Conservation (phyloP, 2,329 filamentous ascomycete species). For the Fonsecaea pugnacius region DNA sequence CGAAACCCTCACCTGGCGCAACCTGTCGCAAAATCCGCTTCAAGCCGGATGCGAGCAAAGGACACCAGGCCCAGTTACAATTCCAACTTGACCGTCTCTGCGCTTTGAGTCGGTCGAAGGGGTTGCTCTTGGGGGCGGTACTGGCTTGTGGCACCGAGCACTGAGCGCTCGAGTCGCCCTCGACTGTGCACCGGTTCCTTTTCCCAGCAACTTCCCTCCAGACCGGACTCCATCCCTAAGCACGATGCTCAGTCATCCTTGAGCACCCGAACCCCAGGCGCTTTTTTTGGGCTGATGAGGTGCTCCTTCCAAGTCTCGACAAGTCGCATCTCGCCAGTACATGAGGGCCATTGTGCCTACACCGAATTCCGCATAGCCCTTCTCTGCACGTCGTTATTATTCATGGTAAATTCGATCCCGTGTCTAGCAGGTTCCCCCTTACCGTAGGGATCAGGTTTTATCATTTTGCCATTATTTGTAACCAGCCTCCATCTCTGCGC, state of each 20-base stretch:
- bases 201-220: background rate
- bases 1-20: conserved; percentile 7
- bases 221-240: background rate
- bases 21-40: conserved; percentile 8
- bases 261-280: background rate
- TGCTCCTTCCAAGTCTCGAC: conserved; percentile 9
- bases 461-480: conserved; percentile 4
- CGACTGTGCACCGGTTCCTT: background rate
- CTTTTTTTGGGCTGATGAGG: background rate
- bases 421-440: background rate
- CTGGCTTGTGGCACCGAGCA: background rate
- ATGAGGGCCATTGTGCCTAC: conserved; percentile 6
- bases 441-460: background rate
- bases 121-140: background rate
- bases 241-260: conserved; percentile 9
- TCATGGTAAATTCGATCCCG: conserved; percentile 5
- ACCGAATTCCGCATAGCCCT: conserved; percentile 12
- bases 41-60: background rate
- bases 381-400: background rate
- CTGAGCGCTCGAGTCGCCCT: background rate
- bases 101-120: background rate
- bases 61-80: background rate
- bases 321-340: conserved; percentile 8
- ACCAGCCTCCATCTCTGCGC: background rate
- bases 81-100: background rate